These are phyloP conservation scores for Suillus discolor DNA, from an alignment of 768 basidiomycete genomes.

Conservation along the genomic window DNA sequence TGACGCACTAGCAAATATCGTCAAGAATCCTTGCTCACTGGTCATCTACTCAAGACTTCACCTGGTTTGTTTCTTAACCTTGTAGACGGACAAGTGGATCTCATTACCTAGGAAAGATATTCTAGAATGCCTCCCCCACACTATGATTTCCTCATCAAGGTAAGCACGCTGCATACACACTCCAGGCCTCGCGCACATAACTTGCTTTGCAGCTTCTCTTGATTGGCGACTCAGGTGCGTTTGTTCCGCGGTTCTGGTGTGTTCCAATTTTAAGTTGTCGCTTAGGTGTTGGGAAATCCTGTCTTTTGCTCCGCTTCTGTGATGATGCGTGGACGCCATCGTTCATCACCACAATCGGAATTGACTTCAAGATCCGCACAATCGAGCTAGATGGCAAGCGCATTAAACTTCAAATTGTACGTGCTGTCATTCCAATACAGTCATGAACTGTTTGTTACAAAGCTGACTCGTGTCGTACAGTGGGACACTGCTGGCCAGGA, in stretches of 20 bases:
- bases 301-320: conserved; percentile 94
- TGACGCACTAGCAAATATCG: conserved; percentile 1
- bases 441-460: conserved; percentile 1
- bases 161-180: conserved; percentile 31
- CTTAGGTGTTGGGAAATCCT: conserved; percentile 93
- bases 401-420: conserved; percentile 97
- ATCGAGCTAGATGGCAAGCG: conserved; percentile 98
- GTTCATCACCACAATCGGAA: conserved; percentile 99
- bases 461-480: conserved; percentile 42
- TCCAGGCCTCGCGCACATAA: conserved; percentile 10
- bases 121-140: conserved; percentile 81
- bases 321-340: conserved; percentile 99
- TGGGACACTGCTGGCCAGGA: conserved; percentile 99
- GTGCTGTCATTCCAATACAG: not conserved
- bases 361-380: conserved; percentile 99
- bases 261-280: conserved; percentile 14
- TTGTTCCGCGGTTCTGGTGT: conserved; percentile 7
- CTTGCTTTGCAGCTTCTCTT: conserved; percentile 70
- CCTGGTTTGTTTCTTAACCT: conserved; percentile 1
- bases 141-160: conserved; percentile 98
- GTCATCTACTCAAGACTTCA: conserved; percentile 1
- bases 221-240: conserved; percentile 90
- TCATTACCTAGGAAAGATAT: conserved; percentile 7
- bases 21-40: conserved; percentile 6
- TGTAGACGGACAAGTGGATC: too few relatives aligned